These are phyloP conservation scores for Neurospora sp. DNA, from an alignment of 495 filamentous ascomycete genomes.

Conservation along the genomic window DNA sequence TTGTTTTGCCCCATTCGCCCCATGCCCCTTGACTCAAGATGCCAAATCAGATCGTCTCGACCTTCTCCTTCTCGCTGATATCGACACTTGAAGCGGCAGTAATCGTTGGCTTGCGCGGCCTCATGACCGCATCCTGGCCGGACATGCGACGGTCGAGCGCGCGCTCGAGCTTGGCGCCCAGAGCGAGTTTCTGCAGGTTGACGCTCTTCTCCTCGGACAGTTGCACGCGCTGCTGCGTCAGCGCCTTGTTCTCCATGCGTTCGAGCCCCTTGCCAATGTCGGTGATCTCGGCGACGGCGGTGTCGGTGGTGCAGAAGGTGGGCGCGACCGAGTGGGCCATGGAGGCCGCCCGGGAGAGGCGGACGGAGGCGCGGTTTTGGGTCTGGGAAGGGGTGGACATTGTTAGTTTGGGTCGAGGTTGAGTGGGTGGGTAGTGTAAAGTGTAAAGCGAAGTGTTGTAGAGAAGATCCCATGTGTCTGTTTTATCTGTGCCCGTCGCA, in stretches of 20 bases:
- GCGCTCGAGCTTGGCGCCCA: conserved; percentile 89
- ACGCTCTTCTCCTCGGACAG: conserved; percentile 74
- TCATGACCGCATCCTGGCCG: conserved; percentile 84
- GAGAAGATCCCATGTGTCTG: not conserved
- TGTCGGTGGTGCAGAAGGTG: conserved; percentile 46
- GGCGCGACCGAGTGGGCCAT: conserved; percentile 61
- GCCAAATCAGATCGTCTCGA: not conserved
- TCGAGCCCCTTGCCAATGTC: conserved; percentile 74
- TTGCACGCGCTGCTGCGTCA: conserved; percentile 75
- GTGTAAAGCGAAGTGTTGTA: not conserved
- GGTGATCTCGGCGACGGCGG: conserved; percentile 63
- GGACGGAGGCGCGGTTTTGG: conserved; percentile 57
- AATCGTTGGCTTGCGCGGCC: conserved; percentile 36
- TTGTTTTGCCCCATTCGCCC: not conserved
- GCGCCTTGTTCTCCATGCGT: conserved; percentile 83
- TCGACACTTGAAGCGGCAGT: conserved; percentile 1
- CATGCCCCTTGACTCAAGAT: not conserved
- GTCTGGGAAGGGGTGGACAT: not conserved
- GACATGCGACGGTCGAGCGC: conserved; percentile 85
- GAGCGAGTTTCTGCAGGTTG: conserved; percentile 77
- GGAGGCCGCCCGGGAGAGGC: conserved; percentile 69
- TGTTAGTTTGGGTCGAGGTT: not conserved
- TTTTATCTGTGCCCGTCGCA: not conserved
- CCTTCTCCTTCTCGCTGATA: conserved; percentile 29
- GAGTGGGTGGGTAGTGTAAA: not conserved